These are phyloP conservation scores for Pinus tabuliformis DNA, from an alignment of 75 land plant species.

Conservation along the genomic window DNA sequence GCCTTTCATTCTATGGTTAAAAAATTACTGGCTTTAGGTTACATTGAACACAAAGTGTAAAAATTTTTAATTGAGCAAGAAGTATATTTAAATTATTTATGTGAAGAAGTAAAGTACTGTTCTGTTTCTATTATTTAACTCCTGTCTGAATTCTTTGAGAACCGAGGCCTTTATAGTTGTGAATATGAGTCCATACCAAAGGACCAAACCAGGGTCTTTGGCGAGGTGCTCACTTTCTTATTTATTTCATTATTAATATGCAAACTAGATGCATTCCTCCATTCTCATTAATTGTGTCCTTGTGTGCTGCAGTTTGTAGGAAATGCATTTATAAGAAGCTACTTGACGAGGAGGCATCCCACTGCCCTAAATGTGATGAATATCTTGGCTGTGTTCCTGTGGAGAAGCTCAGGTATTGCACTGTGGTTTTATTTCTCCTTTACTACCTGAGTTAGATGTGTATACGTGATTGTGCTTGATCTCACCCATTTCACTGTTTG, in stretches of 20 bases:
- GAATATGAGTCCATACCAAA: too few species aligned
- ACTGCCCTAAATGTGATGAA: slow-evolving; percentile 83
- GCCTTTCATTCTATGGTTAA: too few species aligned
- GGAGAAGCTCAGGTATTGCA: slow-evolving; percentile 76
- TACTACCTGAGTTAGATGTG: background rate
- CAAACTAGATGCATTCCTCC: background rate
- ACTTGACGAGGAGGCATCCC: slow-evolving; percentile 61
- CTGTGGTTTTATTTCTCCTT: background rate
- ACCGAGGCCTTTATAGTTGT: too few species aligned
- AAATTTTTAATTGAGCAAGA: too few species aligned
- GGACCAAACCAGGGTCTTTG: background rate
- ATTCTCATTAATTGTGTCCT: slow-evolving; percentile 3
- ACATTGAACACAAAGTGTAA: too few species aligned
- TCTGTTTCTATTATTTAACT: too few species aligned
- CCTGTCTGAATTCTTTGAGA: too few species aligned
- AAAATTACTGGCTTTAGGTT: too few species aligned
- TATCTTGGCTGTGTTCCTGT: slow-evolving; percentile 71
- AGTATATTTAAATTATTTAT: too few species aligned
- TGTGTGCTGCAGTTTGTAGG: slow-evolving; percentile 66
- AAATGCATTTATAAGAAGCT: slow-evolving; percentile 77
- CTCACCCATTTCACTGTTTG: background rate
- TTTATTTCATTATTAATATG: background rate
- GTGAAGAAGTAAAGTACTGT: too few species aligned
- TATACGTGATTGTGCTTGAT: background rate
- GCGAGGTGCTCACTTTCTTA: background rate